Conservation (phyloP, 2,329 filamentous ascomycete genomes). For the Magnaporthiopsis incrustans region DNA sequence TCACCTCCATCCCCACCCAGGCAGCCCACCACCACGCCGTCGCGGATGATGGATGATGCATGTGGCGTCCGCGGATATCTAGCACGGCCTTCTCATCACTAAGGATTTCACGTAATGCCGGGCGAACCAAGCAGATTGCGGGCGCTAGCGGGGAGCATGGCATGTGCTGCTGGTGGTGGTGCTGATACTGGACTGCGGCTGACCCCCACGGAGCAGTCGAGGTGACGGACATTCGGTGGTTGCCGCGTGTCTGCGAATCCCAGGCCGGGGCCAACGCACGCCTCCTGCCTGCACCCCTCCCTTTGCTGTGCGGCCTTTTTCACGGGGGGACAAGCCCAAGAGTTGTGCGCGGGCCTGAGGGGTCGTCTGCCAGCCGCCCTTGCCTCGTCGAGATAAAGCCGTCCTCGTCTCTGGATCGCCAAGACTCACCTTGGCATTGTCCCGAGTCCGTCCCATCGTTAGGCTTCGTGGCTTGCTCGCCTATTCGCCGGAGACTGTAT, state of each 20-base stretch:
- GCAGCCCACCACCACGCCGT: background rate
- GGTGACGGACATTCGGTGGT: background rate
- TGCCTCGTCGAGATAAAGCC: background rate
- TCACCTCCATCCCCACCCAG: background rate
- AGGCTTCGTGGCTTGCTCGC: background rate
- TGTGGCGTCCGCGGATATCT: background rate
- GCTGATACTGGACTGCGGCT: background rate
- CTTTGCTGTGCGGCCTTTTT: background rate
- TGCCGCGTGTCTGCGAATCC: background rate
- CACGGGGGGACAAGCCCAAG: background rate
- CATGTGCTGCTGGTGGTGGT: background rate
- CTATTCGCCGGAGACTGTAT: background rate
- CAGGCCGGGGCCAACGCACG: background rate
- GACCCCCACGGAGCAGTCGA: background rate
- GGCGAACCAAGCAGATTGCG: background rate
- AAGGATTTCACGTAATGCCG: conserved; percentile 6
- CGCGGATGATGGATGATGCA: background rate
- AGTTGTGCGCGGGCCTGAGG: background rate
- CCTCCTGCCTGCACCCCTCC: background rate
- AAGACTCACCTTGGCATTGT: background rate
- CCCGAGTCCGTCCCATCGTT: background rate
- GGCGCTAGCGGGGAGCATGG: background rate
- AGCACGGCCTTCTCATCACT: background rate
- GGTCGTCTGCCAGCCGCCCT: background rate
- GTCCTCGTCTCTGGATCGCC: background rate